A percentile compares a stretch with the other conserved stretches of the same genome.
phyloP scores from a whole-genome alignment of 2,329 filamentous ascomycete species.

The Calonectria hongkongensis region DNA sequence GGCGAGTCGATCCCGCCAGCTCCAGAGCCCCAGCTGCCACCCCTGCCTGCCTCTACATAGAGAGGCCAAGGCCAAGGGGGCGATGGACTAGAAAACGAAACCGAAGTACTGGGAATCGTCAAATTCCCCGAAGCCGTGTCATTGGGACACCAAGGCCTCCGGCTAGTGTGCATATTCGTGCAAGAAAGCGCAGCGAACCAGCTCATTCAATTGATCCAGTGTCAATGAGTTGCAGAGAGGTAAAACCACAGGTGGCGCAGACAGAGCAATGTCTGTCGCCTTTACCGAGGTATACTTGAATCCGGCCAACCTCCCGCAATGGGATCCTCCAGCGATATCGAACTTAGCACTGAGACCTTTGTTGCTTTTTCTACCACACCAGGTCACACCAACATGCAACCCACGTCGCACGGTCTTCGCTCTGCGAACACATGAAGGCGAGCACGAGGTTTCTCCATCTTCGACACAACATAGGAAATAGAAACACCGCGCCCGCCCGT shows the following conservation, averaged over 20 bases:
- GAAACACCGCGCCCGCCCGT: slow-evolving; percentile 10
- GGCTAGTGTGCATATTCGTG: not conserved
- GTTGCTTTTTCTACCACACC: slow-evolving; percentile 37
- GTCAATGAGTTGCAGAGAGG: not conserved
- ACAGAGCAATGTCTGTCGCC: not conserved
- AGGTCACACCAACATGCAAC: slow-evolving; percentile 9
- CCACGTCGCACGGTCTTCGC: slow-evolving; percentile 25
- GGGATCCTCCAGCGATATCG: slow-evolving; percentile 11
- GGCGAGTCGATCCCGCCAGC: slow-evolving; percentile 30
- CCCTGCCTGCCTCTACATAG: slow-evolving; percentile 29
- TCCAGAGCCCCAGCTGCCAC: slow-evolving; percentile 26
- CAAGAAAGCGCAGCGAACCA: not conserved
- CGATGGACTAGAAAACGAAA: slow-evolving; percentile 20
- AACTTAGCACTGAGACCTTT: slow-evolving; percentile 16
- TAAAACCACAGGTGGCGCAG: not conserved
- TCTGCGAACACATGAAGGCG: slow-evolving; percentile 37
- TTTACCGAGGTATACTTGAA: slow-evolving; percentile 18
- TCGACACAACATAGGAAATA: slow-evolving; percentile 24
- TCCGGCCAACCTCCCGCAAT: not conserved
- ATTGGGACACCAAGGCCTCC: not conserved
- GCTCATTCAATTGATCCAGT: not conserved
- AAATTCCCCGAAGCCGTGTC: slow-evolving; percentile 27
- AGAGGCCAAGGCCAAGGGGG: slow-evolving; percentile 22
- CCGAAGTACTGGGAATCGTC: slow-evolving; percentile 15
- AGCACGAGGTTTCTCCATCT: slow-evolving; percentile 33